Evolutionary conservation across 2,329 filamentous ascomycete species (phyloP), one percentile per base, ranked within the genome.

Genomic region (Botrytis galanthina): DNA sequence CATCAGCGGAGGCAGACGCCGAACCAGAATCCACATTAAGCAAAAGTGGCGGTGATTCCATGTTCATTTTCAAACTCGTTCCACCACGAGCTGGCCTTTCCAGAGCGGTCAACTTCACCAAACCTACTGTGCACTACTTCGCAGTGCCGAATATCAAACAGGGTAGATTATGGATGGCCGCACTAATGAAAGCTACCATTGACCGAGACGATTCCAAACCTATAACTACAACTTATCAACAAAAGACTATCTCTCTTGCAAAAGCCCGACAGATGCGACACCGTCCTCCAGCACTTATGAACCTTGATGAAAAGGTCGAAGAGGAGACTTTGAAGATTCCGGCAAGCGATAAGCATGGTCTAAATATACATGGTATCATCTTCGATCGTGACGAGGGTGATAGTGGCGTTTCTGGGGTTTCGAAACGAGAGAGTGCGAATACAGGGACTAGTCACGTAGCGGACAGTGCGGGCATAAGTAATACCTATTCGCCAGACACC

Each of bases 1-100:
- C 85, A 18, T 83, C 83, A 48, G 81, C 81, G 42, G 81, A 85
- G 44, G 83, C 86, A 46, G 78, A 81, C 32, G 80, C 82, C 26
- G 80, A 84, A 73, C 80, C 83, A 2, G 80, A 80, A 63, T 81
- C 78, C 18, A 80, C 78, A 4, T 70, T 80, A 22, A 78, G 76
- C 70, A 82, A 81, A 70, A 77, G 82, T 70, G 79, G 78, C 54
- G 87, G 87, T 76, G 92, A 93, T 73, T 87, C 91, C 1, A 92
- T 97, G 80, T 99, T 99, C 84, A 98, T 98, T 80, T 99, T 99
- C 88, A 99, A 99, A 84, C 90, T 99, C 12, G 91, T 97, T 10
- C 96, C 96, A 1, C 96, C 96, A 0, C 93, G 95, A 74, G 89
- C 92, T 8, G 95, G 95, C 18, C 87, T 97, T 16, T 94, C 94